phyloP scores from a whole-genome alignment of 2,329 filamentous ascomycete genomes.

The Fusarium sp. region DNA sequence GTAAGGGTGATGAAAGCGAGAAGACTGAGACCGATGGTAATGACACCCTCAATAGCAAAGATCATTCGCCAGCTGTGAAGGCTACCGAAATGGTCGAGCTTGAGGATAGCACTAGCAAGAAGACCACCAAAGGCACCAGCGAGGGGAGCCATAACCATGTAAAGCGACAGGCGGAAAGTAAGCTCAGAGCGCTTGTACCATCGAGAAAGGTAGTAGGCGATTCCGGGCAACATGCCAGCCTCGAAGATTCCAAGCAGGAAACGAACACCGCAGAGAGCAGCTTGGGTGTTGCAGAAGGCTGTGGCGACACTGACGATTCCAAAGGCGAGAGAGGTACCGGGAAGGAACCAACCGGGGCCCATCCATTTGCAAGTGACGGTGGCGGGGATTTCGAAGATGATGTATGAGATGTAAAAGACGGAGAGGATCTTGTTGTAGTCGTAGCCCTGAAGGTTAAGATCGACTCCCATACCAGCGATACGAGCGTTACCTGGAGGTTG shows the following conservation, averaged over 20 bases:
- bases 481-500: slow-evolving; percentile 58
- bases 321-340: slow-evolving; percentile 66
- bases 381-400: slow-evolving; percentile 72
- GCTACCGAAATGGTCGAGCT: slow-evolving; percentile 65
- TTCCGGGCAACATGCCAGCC: slow-evolving; percentile 73
- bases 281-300: slow-evolving; percentile 67
- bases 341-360: slow-evolving; percentile 74
- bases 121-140: slow-evolving; percentile 76
- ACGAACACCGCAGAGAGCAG: slow-evolving; percentile 64
- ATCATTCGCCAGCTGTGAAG: slow-evolving; percentile 75
- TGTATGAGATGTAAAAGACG: slow-evolving; percentile 74
- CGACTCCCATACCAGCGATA: slow-evolving; percentile 67
- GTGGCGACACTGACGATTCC: slow-evolving; percentile 70
- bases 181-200: slow-evolving; percentile 74
- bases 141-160: slow-evolving; percentile 74
- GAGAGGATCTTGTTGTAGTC: slow-evolving; percentile 73
- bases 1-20: slow-evolving; percentile 73
- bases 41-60: slow-evolving; percentile 76
- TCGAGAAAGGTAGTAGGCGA: slow-evolving; percentile 72
- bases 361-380: slow-evolving; percentile 73
- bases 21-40: slow-evolving; percentile 64
- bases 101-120: slow-evolving; percentile 71
- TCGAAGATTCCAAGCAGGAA: slow-evolving; percentile 73
- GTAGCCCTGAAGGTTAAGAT: slow-evolving; percentile 66
- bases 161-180: slow-evolving; percentile 71